Base-by-base conservation (phyloP, 2,329 filamentous ascomycete species). In the Alternaria alternata region DNA sequence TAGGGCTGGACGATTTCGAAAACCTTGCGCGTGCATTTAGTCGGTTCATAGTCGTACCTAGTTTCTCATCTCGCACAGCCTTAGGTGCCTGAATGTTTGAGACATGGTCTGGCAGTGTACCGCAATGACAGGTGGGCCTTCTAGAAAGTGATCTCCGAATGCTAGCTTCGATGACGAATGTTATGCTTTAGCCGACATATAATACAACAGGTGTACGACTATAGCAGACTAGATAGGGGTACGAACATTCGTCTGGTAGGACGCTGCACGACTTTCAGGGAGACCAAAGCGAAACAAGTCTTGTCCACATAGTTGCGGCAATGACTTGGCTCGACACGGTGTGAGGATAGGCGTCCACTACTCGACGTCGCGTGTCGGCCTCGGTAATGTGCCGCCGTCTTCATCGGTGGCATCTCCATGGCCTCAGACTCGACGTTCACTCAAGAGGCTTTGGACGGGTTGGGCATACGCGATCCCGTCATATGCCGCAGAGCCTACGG, bases 151-250 rank as follows among this genome's bases (percentile, higher is more conserved):
- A 53, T 52, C 44, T 54, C 38, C 51, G 44, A 51, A 44, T 56
- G 55, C 65, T 68, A 68, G 64, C 55, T 56, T 57, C 58, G 66
- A 75, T 73, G 70, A 71, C 70, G 70, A 70, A 54, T 61, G 36
- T 56, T 67, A 65, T 67, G 56, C 52, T 65, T 43, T 61, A 54
- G 57, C 68, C 66, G 65, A 59, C 54, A 67, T 65, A 70, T 67
- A 67, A 61, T 32, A 65, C 61, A 57, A 55, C 51, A 46, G 28
- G 38, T 47, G 48, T 54, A 62, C 43, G 57, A 44, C 51, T 51
- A 43, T 41, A 61, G 54, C 61, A 20, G 42, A 54, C 46, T 54
- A 51, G 64, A 68, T 68, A 70, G 65, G 70, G 70, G 66, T 51
- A 63, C 58, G 63, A 63, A 38, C 7, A 38, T 26, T 34, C 28